Evolutionary conservation across 352 stramenopile genomes (phyloP), one percentile per base, ranked within the genome.

Genomic region (Hyaloperonospora arabidopsidis): DNA sequence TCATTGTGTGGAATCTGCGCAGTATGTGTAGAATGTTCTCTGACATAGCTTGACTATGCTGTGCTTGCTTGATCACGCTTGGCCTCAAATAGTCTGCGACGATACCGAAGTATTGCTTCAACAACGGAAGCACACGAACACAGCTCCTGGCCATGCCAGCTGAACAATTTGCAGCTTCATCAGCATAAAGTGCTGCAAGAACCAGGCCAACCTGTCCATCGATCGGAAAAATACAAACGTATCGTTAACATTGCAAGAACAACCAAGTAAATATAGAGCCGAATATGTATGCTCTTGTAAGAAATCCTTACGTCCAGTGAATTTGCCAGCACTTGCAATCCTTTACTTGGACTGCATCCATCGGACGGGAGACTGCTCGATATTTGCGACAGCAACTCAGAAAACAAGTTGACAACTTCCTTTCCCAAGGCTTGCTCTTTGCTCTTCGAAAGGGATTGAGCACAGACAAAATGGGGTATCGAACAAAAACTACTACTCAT

Each of bases 1-100:
- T 83, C n/a, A 89, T 62, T 11, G 67, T 63, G 40, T 89, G 65
- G 21, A 89, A 67, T 13, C 61, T 68, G 35, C 66, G 65, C 39
- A 90, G 46, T 18, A 74, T 57, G 28, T 65, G 59, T 13, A 79
- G 28, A 25, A 73, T 54, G 8, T 49, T 68, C 5, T 69, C 61
- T 5, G 72, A 63, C 43, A 76, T 70, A 3, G 52, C 65, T 19
- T 65, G 54, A n/a, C 54, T 67, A 18, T 70, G 49, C 5, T 74
- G 72, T 0, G 67, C 46, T 45, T 70, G 61, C 29, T 76, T 68
- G 11, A 84, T 67, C 4, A 61, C 48, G n/a, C 38, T 68, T 47
- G 72, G 56, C 11, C 64, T 78, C 41, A 84, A 49, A 46, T 79
- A 70, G 34, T 70, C 64, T n/a, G 76, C 63, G 32, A 87, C 38